Conservation (phyloP, 495 filamentous ascomycete genomes). For the Tuber microsphaerosporum region DNA sequence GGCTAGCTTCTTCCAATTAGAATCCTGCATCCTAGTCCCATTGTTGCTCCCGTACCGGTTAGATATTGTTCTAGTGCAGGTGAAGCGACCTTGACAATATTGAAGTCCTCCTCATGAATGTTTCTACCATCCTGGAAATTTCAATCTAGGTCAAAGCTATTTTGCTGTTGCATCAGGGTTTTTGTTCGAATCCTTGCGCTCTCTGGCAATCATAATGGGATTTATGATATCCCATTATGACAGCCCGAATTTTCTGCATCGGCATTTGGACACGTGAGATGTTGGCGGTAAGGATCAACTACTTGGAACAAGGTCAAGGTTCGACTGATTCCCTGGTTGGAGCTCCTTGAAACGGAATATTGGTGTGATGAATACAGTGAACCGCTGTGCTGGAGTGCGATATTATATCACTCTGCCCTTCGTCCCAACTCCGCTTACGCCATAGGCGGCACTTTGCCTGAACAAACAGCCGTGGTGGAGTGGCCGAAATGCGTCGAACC, state of each 20-base stretch:
- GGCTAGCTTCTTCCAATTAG: neutral
- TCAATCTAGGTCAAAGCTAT: neutral
- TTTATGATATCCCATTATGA: neutral
- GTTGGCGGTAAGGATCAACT: neutral
- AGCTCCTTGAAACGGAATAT: conserved; percentile 1
- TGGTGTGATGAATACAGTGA: neutral
- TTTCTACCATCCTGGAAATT: neutral
- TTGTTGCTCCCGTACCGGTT: neutral
- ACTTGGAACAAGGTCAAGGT: neutral
- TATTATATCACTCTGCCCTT: neutral
- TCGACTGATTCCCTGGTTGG: conserved; percentile 2
- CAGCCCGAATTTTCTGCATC: neutral
- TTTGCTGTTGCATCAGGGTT: neutral
- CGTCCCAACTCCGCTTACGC: neutral
- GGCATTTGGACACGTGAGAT: neutral
- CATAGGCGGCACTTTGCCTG: neutral
- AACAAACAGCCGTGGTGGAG: neutral
- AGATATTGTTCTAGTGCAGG: neutral
- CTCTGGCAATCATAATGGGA: neutral
- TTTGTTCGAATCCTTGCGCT: neutral
- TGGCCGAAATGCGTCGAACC: neutral
- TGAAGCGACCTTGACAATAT: neutral
- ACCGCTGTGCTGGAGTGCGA: neutral
- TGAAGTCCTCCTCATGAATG: neutral
- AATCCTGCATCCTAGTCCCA: neutral